Conservation (phyloP, 495 filamentous ascomycete genomes). For the Hyaloscypha bicolor region DNA sequence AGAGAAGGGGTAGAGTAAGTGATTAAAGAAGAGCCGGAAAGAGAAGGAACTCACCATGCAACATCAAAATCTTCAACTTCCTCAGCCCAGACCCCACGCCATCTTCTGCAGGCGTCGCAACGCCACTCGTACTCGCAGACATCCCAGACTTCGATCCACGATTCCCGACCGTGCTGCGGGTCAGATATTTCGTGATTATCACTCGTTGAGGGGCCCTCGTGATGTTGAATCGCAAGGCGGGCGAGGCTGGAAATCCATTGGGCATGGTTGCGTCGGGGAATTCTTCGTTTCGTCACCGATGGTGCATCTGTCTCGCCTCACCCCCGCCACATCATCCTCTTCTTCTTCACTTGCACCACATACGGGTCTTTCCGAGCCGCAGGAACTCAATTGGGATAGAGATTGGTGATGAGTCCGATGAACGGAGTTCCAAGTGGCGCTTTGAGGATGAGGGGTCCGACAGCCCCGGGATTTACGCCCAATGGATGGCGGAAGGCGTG, state of each 20-base stretch:
- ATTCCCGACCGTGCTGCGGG: neutral
- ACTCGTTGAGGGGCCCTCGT: neutral
- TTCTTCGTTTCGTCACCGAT: neutral
- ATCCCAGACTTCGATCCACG: neutral
- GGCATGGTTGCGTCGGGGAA: slow-evolving; percentile 2
- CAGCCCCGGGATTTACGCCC: slow-evolving; percentile 7
- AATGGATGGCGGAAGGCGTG: slow-evolving; percentile 1
- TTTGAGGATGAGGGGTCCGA: neutral
- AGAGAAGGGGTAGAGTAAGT: neutral
- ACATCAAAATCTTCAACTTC: slow-evolving; percentile 57
- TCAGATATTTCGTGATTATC: neutral
- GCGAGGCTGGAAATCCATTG: slow-evolving; percentile 13
- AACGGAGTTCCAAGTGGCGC: slow-evolving; percentile 7
- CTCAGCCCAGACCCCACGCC: slow-evolving; percentile 9
- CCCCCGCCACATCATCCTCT: no score
- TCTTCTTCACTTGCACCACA: neutral
- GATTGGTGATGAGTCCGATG: neutral
- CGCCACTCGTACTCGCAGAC: slow-evolving; percentile 12
- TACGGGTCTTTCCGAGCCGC: neutral
- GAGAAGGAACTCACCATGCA: slow-evolving; percentile 47
- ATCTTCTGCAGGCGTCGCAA: slow-evolving; percentile 7
- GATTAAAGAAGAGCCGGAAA: neutral
- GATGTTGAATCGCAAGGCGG: slow-evolving; percentile 18
- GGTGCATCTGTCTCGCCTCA: neutral
- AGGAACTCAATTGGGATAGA: neutral